Evolutionary conservation across 495 filamentous ascomycete species (phyloP).

Genomic region (Collariella sp.): DNA sequence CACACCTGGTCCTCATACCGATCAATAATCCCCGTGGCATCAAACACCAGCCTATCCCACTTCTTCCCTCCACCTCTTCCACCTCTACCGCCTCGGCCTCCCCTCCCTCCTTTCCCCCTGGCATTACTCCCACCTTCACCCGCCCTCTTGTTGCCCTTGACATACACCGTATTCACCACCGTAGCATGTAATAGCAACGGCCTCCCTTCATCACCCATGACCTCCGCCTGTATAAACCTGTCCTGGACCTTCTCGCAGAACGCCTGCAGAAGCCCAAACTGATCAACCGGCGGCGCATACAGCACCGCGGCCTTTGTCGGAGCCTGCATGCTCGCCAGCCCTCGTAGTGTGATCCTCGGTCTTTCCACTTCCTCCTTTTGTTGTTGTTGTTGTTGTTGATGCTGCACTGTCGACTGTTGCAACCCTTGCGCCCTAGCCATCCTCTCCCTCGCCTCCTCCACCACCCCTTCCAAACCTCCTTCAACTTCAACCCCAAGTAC

Average conservation of each 20-base stretch:
- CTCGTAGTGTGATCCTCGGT: slow-evolving; percentile 37
- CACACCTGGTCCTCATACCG: slow-evolving; percentile 49
- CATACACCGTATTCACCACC: slow-evolving; percentile 80
- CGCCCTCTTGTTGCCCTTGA: slow-evolving; percentile 35
- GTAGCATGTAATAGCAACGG: slow-evolving; percentile 78
- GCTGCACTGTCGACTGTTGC: neutral
- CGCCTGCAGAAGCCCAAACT: slow-evolving; percentile 42
- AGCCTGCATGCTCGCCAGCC: slow-evolving; percentile 43
- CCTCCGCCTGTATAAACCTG: slow-evolving; percentile 52
- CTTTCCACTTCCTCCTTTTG: neutral
- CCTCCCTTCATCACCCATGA: slow-evolving; percentile 53
- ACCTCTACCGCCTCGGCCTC: slow-evolving; percentile 25
- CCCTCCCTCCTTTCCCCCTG: slow-evolving; percentile 21
- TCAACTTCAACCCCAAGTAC: slow-evolving; percentile 50
- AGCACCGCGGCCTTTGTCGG: slow-evolving; percentile 32
- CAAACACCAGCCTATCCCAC: slow-evolving; percentile 38
- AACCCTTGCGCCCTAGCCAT: neutral
- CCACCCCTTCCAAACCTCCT: slow-evolving; percentile 35
- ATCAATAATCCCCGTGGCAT: slow-evolving; percentile 44
- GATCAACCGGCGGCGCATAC: slow-evolving; percentile 46
- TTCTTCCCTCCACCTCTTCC: no score
- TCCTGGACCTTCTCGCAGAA: slow-evolving; percentile 57
- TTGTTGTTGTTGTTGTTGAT: neutral
- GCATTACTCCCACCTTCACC: slow-evolving; percentile 3
- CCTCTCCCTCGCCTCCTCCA: slow-evolving; percentile 9